Base-by-base conservation (phyloP, 139 green algal genomes). In the Nannochloris sp. region DNA sequence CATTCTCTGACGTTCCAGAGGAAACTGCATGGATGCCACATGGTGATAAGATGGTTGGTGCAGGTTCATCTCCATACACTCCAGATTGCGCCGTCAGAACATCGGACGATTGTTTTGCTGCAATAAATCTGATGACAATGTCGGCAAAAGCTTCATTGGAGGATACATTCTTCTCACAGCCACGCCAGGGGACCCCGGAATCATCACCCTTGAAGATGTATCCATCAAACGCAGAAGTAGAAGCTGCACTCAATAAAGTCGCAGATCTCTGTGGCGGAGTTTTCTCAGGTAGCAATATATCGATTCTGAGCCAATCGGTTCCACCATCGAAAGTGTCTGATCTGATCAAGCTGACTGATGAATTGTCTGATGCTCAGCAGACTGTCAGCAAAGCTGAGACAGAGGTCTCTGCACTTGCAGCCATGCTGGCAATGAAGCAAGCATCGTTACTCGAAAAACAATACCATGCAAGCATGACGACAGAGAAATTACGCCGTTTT, bases 91-190 rank as follows among this genome's bases (percentile, higher is more conserved):
- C 26, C 33, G 25, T 17, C 63, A 25, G 61, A 75, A 62, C 73
- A 50, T 61, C 65, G 9, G 33, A 56, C 13, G 80, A 85, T 44
- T 73, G 62, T 31, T 77, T 72, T 37, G 80, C 80, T 14, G 80
- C 75, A 16, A 69, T 84, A 30, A 86, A 85, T 61, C 63, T 86
- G 26, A 71, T 86, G 56, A 82, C 78, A 13, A 83, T 86, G 74
- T 75, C 29, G 13, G 53, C 29, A 30, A 55, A 53, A 53, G 31
- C 16, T 61, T 28, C 46, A 8, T 20, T 25, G n/a, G 61, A 45
- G 61, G 61, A 48, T 17, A 59, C 48, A 25, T 36, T 16, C 30
- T 30, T 53, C n/a, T 53, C 46, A 53, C n/a, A 20, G 16, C 20
- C 28, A 58, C 61, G 14, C 23, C 17, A 55, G 31, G 61, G 30